Base-by-base conservation (phyloP, 2,329 filamentous ascomycete genomes). In the Microsporum audouinii region DNA sequence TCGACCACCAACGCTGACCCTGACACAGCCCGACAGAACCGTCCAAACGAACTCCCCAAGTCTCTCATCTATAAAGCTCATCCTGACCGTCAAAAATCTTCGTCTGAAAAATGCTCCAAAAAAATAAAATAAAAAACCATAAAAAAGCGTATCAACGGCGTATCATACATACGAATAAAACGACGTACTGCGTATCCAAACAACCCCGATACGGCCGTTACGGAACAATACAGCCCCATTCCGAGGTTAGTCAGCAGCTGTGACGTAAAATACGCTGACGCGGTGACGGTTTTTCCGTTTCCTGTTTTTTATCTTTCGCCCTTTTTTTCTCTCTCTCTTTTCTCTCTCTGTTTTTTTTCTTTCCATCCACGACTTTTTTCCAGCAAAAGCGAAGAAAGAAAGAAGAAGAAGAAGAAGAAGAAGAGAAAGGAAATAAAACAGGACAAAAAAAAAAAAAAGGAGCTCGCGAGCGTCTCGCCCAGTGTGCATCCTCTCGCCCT, bases 281-380 rank as follows among this genome's bases (percentile, higher is more conserved):
- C 49, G 49, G 49, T 53, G 49, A 53, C 49, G 27, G 49, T 53
- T 68, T 65, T 62, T 53, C 60, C 38, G 55, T 39, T 43, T 38
- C 29, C 51, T 47, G 67, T 63, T 68, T 65, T 62, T 43, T 53
- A 31, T 58, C 39, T 12, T 36, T 41, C 43, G 29, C 58, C 33
- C 4, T 39, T 29, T 31, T 33, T 53, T 34, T 27, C 59, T 58
- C 57, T 33, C 49, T 29, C 5, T 47, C 7, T 38, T 59, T 58
- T 59, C 45, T 55, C 53, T 49, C 51, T 58, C 17, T 23, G 17
- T 61, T 45, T 56, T 33, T 14, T 41, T 45, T 23, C 10, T 45
- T 38, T 31, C 38, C 55, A 49, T 49, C 10, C 14, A 5, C 29
- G 27, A 6, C 10, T n/a, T 34, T 33, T 33, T 49, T 45, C 41